Conservation (phyloP, 1,284 basidiomycete species). For the Entoloma clypeatum region DNA sequence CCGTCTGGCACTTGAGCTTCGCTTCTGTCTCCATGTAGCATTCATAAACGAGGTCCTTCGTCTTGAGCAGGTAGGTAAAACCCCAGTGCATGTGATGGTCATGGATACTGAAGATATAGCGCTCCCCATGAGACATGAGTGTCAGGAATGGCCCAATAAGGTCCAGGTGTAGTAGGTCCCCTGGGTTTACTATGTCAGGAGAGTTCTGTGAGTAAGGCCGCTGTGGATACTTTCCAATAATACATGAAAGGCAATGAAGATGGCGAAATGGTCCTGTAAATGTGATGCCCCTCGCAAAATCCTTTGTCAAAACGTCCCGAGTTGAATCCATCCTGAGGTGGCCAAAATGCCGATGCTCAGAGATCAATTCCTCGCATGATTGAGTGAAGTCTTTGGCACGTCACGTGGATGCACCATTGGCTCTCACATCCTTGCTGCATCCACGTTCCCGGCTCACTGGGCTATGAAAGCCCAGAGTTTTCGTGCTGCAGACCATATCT, state of each 20-base stretch:
- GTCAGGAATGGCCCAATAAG: constrained; percentile 21
- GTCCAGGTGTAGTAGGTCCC: constrained; percentile 24
- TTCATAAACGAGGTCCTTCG: not conserved
- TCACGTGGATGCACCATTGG: too few species aligned
- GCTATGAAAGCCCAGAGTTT: too few species aligned
- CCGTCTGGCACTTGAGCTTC: constrained; percentile 10
- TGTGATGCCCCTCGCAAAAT: constrained; percentile 7
- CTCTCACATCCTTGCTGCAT: too few species aligned
- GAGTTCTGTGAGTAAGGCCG: constrained; percentile 16
- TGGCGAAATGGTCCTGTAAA: constrained; percentile 2
- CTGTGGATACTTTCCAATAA: constrained; percentile 20
- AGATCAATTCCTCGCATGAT: too few species aligned
- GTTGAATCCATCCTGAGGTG: constrained; percentile 17
- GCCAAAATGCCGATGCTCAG: constrained; percentile 17
- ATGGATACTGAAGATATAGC: constrained; percentile 19
- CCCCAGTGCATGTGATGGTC: constrained; percentile 22
- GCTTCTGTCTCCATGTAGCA: not conserved
- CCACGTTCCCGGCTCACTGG: too few species aligned
- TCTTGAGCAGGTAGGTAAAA: not conserved
- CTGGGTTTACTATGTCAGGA: constrained; percentile 12
- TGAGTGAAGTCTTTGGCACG: too few species aligned
- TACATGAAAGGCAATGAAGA: constrained; percentile 18
- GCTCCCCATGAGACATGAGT: constrained; percentile 10
- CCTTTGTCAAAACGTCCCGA: constrained; percentile 5
- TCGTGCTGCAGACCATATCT: too few species aligned